Percentiles rank a stretch among this genome's conserved stretches.
phyloP scores from a whole-genome alignment of 805 yeast species.

The Starmerella gropengiesseri region DNA sequence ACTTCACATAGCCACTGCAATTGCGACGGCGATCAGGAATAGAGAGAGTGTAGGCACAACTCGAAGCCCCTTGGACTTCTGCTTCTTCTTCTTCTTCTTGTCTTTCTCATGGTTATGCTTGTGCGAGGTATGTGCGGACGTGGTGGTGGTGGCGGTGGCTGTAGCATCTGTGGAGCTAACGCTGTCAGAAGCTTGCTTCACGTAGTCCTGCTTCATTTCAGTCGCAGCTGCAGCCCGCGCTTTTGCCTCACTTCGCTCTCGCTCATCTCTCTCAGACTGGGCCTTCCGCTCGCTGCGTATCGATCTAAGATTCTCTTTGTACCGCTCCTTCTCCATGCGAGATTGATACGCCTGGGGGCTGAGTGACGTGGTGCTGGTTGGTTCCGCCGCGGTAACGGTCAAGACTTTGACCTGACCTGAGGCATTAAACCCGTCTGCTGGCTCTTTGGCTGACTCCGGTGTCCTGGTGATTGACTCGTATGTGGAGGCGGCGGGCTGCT shows the following conservation, averaged over 20 bases:
- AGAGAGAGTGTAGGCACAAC: too few relatives aligned
- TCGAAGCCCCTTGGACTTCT: not conserved
- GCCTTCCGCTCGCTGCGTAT: slow-evolving; percentile 18
- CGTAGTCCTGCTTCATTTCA: not conserved
- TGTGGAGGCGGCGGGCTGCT: too few relatives aligned
- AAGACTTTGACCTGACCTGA: slow-evolving; percentile 11
- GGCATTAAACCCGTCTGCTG: not conserved
- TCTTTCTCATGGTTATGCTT: not conserved
- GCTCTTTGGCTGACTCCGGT: not conserved
- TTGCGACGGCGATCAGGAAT: too few relatives aligned
- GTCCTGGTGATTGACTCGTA: too few relatives aligned
- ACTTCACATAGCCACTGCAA: too few relatives aligned
- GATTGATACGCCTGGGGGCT: slow-evolving; percentile 19
- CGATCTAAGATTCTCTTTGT: slow-evolving; percentile 17
- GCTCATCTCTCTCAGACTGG: slow-evolving; percentile 3
- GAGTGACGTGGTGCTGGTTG: slow-evolving; percentile 16
- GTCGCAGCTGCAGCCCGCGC: not conserved
- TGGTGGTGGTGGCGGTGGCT: too few relatives aligned
- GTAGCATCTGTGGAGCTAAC: too few relatives aligned
- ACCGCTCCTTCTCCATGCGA: slow-evolving; percentile 11
- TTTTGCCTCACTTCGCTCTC: not conserved
- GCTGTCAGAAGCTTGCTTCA: too few relatives aligned
- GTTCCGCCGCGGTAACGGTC: slow-evolving; percentile 18
- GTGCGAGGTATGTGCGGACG: too few relatives aligned
- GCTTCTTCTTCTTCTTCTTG: not conserved